phyloP scores from a whole-genome alignment of 352 stramenopile genomes.

The Globisporangium radiosum region DNA sequence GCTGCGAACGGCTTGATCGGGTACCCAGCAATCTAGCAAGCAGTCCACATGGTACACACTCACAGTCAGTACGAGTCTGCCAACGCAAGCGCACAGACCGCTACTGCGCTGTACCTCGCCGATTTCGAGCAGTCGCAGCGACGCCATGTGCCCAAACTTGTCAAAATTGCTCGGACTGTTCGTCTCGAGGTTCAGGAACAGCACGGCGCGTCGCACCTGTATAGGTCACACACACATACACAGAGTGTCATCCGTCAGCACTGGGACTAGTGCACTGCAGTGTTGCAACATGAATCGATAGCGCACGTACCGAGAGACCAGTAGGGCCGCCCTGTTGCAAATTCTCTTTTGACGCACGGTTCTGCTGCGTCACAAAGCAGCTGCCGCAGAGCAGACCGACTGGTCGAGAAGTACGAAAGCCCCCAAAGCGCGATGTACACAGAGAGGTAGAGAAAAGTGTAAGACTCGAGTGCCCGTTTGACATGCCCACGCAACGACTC shows the following conservation, averaged over 20 bases:
- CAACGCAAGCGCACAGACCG: too few species aligned
- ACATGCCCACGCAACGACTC: neutral
- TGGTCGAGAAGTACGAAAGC: constrained; percentile 8
- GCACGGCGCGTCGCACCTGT: constrained; percentile 60
- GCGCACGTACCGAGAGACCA: constrained; percentile 39
- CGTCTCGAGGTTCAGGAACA: constrained; percentile 68
- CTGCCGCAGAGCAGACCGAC: constrained; percentile 61
- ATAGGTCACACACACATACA: neutral
- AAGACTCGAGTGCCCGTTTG: neutral
- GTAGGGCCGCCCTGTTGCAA: constrained; percentile 49
- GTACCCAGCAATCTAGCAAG: constrained; percentile 56
- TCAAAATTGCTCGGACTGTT: constrained; percentile 60
- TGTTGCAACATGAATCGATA: neutral
- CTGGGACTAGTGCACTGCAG: too few species aligned
- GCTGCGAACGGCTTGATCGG: constrained; percentile 77
- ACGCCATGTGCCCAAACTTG: constrained; percentile 73
- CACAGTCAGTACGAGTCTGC: too few species aligned
- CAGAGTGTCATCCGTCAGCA: neutral
- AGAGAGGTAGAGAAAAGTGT: neutral
- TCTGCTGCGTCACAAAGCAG: constrained; percentile 67
- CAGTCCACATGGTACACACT: too few species aligned
- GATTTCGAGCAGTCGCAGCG: constrained; percentile 63
- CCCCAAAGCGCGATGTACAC: neutral
- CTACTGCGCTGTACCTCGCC: constrained; percentile 25
- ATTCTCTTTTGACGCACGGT: constrained; percentile 62